Conservation (phyloP, 2,329 filamentous ascomycete species). For the Aspergillus caelatus region DNA sequence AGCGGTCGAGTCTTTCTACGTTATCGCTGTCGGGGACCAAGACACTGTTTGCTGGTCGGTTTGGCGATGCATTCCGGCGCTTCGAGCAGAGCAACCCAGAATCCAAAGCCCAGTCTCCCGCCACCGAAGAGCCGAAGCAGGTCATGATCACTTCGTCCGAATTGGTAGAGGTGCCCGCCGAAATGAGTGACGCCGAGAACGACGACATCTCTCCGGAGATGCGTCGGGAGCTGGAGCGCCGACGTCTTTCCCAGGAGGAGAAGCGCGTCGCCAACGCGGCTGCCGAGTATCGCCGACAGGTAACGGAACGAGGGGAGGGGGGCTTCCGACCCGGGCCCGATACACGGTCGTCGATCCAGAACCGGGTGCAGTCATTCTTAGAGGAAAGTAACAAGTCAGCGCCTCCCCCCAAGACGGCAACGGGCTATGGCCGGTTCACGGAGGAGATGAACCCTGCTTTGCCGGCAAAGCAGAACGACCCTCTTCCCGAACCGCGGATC, state of each 20-base stretch:
- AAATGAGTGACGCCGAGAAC: conserved; percentile 68
- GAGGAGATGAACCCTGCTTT: conserved; percentile 48
- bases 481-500: conserved; percentile 22
- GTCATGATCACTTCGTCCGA: conserved; percentile 76
- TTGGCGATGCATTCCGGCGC: conserved; percentile 89
- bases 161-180: conserved; percentile 67
- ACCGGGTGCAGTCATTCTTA: conserved; percentile 82
- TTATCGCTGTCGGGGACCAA: conserved; percentile 74
- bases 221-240: conserved; percentile 83
- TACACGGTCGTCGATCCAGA: conserved; percentile 81
- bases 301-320: conserved; percentile 64
- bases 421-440: conserved; percentile 88
- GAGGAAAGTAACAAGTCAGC: conserved; percentile 70
- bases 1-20: conserved; percentile 71
- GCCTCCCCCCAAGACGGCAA: conserved; percentile 68
- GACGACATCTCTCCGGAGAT: conserved; percentile 80
- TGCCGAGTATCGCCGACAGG: conserved; percentile 78
- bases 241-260: conserved; percentile 82
- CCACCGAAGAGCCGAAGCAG: conserved; percentile 48
- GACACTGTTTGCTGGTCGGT: conserved; percentile 81
- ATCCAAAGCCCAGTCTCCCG: conserved; percentile 36
- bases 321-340: conserved; percentile 51
- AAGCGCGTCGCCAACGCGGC: conserved; percentile 84
- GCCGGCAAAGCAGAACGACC: conserved; percentile 42
- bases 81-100: conserved; percentile 68